A percentile compares a stretch with the other conserved stretches of the same genome.
Evolutionary conservation across 2,329 filamentous ascomycete genomes (phyloP).

Genomic region (Calonectria pseudoreteaudii): DNA sequence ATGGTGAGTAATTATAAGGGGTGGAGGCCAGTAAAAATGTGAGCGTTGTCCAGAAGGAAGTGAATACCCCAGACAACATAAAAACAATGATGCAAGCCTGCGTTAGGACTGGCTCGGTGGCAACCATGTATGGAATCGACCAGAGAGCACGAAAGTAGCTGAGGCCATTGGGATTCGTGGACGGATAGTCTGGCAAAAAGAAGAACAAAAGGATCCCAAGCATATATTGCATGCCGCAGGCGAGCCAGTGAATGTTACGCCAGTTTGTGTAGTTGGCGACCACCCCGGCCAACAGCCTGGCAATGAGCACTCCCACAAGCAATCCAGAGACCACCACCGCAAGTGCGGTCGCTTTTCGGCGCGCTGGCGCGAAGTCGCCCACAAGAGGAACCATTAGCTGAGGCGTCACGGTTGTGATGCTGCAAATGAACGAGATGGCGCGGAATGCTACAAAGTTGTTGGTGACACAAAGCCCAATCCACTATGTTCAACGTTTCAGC

Average conservation of each 20-base stretch:
- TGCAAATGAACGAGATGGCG: slow-evolving; percentile 77
- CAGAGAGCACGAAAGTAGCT: slow-evolving; percentile 75
- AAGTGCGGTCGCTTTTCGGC: slow-evolving; percentile 75
- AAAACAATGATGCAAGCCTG: slow-evolving; percentile 78
- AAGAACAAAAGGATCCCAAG: slow-evolving; percentile 75
- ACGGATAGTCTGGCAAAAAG: slow-evolving; percentile 85
- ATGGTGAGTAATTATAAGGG: slow-evolving; percentile 75
- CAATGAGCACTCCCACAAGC: slow-evolving; percentile 80
- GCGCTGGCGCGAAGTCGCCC: slow-evolving; percentile 80
- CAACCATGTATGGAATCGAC: slow-evolving; percentile 73
- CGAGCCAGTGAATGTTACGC: slow-evolving; percentile 84
- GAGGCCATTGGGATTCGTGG: slow-evolving; percentile 73
- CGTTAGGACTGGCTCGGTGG: slow-evolving; percentile 74
- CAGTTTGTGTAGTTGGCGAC: slow-evolving; percentile 80
- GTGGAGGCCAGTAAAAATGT: slow-evolving; percentile 80
- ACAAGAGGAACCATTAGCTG: slow-evolving; percentile 85
- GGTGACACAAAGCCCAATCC: slow-evolving; percentile 80
- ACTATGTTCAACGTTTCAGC: slow-evolving; percentile 50
- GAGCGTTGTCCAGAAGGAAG: slow-evolving; percentile 72
- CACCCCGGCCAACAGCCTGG: slow-evolving; percentile 80
- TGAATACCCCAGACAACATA: slow-evolving; percentile 65
- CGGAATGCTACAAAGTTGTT: slow-evolving; percentile 73
- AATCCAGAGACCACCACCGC: slow-evolving; percentile 82
- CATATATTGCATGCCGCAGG: slow-evolving; percentile 76
- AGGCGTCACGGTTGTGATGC: slow-evolving; percentile 81